Base-by-base conservation (phyloP, 495 filamentous ascomycete genomes). In the Monascus purpureus region DNA sequence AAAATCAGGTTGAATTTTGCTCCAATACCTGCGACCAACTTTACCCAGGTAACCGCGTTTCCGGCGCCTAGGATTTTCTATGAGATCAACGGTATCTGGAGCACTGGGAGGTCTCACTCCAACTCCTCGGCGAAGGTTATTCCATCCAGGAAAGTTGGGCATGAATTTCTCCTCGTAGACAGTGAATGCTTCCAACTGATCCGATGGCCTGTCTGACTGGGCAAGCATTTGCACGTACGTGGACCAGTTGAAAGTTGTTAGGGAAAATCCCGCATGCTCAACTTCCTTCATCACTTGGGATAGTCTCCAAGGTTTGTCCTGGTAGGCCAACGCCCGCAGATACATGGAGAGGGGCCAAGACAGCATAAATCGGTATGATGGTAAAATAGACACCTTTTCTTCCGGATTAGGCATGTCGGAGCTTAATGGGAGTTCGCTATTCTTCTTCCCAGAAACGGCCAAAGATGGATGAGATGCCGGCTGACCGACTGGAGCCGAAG, bases 121-220 rank as follows among this genome's bases (percentile, higher is more conserved):
- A 29, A 37, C 39, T 35, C 47, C 50, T 41, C 36, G 41, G n/a
- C 46, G 44, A 29, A 66, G 28, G 29, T 42, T 33, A 3, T 51
- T 46, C 85, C 85, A 93, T 13, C 80, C 80, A 2, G 63, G 63
- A 68, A 81, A 92, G 26, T 68, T 59, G 4, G 69, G 70, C 70
- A 88, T 85, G 35, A 93, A 72, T 19, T 73, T 65, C 8, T 56
- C 39, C 53, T 93, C 85, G 55, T 78, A 85, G 13, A 72, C 40
- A 18, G 45, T 32, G 47, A 90, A 90, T 24, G 83, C 82, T 15
- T 58, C 43, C 3, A 56, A 2, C 23, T 53, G 47, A 16, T 68
- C 49, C 8, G 37, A 32, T 8, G 28, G 28, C 6, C 42, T 30
- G 3, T 53, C 46, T 2, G 65, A 72, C 17, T 44, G 45, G 1